phyloP scores from a whole-genome alignment of 768 basidiomycete species.

The Termitomyces sp. region DNA sequence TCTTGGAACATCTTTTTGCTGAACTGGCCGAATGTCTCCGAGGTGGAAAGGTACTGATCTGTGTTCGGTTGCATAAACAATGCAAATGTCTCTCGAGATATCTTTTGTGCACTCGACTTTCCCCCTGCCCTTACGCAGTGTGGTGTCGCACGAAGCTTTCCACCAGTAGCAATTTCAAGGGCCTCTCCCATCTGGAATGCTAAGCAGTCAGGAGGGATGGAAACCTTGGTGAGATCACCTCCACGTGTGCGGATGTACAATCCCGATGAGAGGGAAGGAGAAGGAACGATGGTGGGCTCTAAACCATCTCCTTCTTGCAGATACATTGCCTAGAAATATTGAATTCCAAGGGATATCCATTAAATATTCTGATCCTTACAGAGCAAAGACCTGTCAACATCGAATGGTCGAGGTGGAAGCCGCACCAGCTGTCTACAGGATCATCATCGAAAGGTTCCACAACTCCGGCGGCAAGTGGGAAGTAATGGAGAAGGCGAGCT shows the following conservation, averaged over 20 bases:
- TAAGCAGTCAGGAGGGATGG: slow-evolving; percentile 78
- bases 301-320: slow-evolving; percentile 40
- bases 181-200: slow-evolving; percentile 99
- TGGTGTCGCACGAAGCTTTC: slow-evolving; percentile 83
- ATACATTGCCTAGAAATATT: slow-evolving; percentile 64
- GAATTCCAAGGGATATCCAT: neutral
- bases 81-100: slow-evolving; percentile 85
- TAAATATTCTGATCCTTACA: slow-evolving; percentile 30
- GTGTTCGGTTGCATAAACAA: slow-evolving; percentile 89
- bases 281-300: slow-evolving; percentile 44
- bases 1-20: slow-evolving; percentile 74
- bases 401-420: slow-evolving; percentile 91
- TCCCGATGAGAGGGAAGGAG: slow-evolving; percentile 76
- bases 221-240: slow-evolving; percentile 72
- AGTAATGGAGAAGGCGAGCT: slow-evolving; percentile 95
- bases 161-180: slow-evolving; percentile 81
- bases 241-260: slow-evolving; percentile 88
- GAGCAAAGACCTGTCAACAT: slow-evolving; percentile 90
- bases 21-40: slow-evolving; percentile 85
- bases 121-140: slow-evolving; percentile 84
- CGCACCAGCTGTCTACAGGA: slow-evolving; percentile 86
- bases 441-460: slow-evolving; percentile 43
- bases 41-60: slow-evolving; percentile 60
- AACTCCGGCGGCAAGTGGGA: slow-evolving; percentile 53
- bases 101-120: slow-evolving; percentile 33